phyloP scores from a whole-genome alignment of 352 stramenopile species.

The Thraustotheca clavata region DNA sequence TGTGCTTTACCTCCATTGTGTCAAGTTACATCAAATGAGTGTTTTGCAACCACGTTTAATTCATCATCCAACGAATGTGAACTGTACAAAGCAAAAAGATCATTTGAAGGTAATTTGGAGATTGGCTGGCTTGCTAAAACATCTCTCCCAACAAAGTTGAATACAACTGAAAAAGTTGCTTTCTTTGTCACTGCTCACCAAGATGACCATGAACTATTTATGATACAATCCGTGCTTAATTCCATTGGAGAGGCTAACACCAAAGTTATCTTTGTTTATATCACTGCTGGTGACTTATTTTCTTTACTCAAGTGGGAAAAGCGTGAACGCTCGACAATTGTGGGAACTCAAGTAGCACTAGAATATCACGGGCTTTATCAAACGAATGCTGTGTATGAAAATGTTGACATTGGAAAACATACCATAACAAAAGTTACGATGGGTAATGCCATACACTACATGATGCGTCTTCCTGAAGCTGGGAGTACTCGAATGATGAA shows the following conservation, averaged over 20 bases:
- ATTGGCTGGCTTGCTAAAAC: not conserved
- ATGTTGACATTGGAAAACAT: not conserved
- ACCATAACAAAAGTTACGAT: not conserved
- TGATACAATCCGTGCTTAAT: not conserved
- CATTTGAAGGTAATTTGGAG: not conserved
- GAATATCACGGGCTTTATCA: not conserved
- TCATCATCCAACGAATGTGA: not conserved
- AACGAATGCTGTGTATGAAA: not conserved
- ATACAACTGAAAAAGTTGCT: not conserved
- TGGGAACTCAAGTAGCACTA: not conserved
- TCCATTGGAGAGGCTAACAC: not conserved
- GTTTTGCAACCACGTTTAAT: slow-evolving; percentile 2
- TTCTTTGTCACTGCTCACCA: slow-evolving; percentile 16
- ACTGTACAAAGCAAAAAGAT: not conserved
- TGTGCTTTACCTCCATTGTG: too few species aligned
- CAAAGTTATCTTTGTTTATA: slow-evolving; percentile 5
- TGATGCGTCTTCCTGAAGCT: not conserved
- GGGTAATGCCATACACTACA: slow-evolving; percentile 12
- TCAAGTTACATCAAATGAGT: not conserved
- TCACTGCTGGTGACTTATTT: slow-evolving; percentile 1
- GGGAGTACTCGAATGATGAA: not conserved
- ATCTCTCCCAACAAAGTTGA: not conserved
- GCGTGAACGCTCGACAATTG: not conserved
- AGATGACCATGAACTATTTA: slow-evolving; percentile 18
- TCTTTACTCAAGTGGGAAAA: not conserved